Evolutionary conservation across 2,329 filamentous ascomycete genomes (phyloP), one percentile per base, ranked within the genome.

Genomic region (Xylogone sp.): DNA sequence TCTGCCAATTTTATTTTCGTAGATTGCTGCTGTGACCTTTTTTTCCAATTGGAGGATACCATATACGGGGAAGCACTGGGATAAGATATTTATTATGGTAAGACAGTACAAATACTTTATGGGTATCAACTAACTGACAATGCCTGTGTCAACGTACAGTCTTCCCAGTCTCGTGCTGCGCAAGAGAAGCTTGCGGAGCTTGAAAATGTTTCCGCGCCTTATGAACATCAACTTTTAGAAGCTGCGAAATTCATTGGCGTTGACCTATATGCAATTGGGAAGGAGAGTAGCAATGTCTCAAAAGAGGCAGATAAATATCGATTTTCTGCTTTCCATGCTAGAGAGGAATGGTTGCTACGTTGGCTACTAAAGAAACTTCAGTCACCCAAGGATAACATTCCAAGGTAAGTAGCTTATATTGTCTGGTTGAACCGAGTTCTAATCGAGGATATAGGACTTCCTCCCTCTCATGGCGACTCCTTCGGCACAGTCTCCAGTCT

Each of bases 291-390:
- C 10, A 43, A 51, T 50, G 45, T 8, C 20, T 31, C 13, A 34
- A 42, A 47, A 20, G 48, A 24, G 21, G 42, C 43, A 5, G 51
- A 53, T 18, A 45, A 46, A 24, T 22, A 46, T 13, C 20, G n/a
- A 27, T 43, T 48, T 3, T 47, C 21, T 9, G n/a, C 43, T 12
- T 67, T 62, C 52, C 62, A 65, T 56, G 65, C 60, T 22, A 77
- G 80, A 61, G 79, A 83, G 60, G 83, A 87, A 71, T 87, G 83
- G 82, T 75, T 86, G 13, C 64, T 87, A 52, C 77, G 79, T 61
- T 88, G 85, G 85, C 68, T 87, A 21, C 69, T 86, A 59, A 83
- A 81, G 59, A 84, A 79, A 62, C 57, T 86, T 48, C 62, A 78
- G 74, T 58, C 53, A 24, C 46, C 69, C 20, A 61, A 62, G 29